These are phyloP conservation scores for Arabis alpina DNA, from an alignment of 345 rosid species.

Conservation along the genomic window DNA sequence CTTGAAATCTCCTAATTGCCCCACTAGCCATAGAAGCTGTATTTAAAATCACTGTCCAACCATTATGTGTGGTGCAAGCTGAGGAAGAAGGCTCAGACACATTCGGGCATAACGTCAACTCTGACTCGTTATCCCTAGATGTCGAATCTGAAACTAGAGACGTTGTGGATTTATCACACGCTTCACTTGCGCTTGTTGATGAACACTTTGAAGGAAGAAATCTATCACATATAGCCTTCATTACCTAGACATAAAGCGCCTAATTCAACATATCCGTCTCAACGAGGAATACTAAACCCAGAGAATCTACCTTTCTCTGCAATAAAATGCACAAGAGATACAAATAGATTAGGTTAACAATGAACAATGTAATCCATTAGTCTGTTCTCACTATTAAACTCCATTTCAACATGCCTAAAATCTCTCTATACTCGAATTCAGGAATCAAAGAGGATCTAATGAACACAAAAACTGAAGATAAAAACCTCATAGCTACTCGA, in stretches of 20 bases:
- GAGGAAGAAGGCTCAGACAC: conserved; percentile 65
- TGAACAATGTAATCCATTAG: not conserved
- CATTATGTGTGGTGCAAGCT: conserved; percentile 49
- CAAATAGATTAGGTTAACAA: not conserved
- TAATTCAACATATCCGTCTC: conserved; percentile 30
- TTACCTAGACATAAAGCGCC: conserved; percentile 49
- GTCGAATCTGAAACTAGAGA: conserved; percentile 56
- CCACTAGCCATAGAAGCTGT: conserved; percentile 67
- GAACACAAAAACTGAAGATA: conserved; percentile 20
- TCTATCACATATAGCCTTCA: conserved; percentile 72
- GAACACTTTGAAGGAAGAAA: conserved; percentile 53
- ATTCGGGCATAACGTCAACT: conserved; percentile 53
- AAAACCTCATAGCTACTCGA: conserved; percentile 4
- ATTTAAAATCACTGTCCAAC: conserved; percentile 74
- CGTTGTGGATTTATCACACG: conserved; percentile 47
- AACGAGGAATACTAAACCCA: conserved; percentile 22
- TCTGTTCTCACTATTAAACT: conserved; percentile 2
- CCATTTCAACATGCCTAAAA: not conserved
- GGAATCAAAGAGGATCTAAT: conserved; percentile 11
- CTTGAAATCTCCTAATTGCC: conserved; percentile 91
- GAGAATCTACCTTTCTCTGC: conserved; percentile 39
- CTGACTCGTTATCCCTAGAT: conserved; percentile 45
- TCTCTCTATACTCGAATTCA: not conserved
- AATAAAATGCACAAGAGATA: conserved; percentile 6
- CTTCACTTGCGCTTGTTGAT: conserved; percentile 48